Percentiles rank a stretch among this genome's conserved stretches.
Evolutionary conservation across 78 protist species (phyloP).

Genomic region (Corallochytrium limacisporum): DNA sequence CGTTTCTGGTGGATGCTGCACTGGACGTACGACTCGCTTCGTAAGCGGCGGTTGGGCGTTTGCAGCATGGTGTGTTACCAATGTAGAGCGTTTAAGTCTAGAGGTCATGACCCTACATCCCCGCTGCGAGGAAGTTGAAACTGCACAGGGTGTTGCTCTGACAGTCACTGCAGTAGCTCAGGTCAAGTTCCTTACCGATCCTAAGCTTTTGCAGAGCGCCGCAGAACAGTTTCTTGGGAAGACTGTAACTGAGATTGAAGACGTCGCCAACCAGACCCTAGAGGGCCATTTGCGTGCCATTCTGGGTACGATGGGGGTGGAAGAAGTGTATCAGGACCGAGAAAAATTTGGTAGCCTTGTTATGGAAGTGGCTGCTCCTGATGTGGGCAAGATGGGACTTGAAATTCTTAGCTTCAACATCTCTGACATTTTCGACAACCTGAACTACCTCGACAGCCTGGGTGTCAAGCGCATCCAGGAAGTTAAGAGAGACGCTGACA

Average conservation of each 20-base stretch:
- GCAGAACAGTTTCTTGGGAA: conserved; percentile 19
- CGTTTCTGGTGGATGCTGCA: too few species aligned
- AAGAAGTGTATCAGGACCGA: conserved; percentile 15
- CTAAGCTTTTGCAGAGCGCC: not conserved
- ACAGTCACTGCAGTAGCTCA: conserved; percentile 20
- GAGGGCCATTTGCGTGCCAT: conserved; percentile 32
- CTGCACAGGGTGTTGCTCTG: not conserved
- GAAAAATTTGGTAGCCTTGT: conserved; percentile 2
- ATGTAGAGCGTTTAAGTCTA: too few species aligned
- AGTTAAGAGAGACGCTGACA: conserved; percentile 22
- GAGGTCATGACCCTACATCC: conserved; percentile 10
- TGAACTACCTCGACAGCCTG: conserved; percentile 8
- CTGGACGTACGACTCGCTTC: too few species aligned
- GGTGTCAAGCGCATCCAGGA: conserved; percentile 12
- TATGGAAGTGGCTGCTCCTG: not conserved
- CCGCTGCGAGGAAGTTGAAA: not conserved
- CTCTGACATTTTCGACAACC: not conserved
- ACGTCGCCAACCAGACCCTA: conserved; percentile 7
- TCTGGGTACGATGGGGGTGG: conserved; percentile 18
- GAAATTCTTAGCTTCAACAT: conserved; percentile 9
- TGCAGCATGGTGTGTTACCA: too few species aligned
- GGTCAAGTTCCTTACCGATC: conserved; percentile 9
- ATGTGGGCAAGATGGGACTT: conserved; percentile 8
- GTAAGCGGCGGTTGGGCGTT: too few species aligned
- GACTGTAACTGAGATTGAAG: not conserved